These are phyloP conservation scores for Sechiopsis laciniata DNA, from an alignment of 306 rosid species.

Conservation along the genomic window DNA sequence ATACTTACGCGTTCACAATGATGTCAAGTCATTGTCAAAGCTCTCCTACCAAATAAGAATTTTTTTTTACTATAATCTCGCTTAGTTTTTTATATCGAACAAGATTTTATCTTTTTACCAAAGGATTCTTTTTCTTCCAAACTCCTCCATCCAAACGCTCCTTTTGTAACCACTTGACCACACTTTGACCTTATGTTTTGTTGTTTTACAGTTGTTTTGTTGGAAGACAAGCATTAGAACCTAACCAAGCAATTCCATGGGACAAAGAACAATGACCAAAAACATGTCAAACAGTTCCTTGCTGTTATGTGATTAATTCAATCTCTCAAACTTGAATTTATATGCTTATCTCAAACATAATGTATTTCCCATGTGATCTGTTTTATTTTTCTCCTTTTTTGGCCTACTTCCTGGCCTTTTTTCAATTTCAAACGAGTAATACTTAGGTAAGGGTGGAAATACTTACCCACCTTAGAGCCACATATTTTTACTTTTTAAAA, in stretches of 20 bases:
- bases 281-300: slow-evolving; percentile 1
- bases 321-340: neutral
- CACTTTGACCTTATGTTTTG: neutral
- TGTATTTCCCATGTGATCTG: neutral
- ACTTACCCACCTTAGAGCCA: too few relatives aligned
- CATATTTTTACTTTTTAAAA: too few relatives aligned
- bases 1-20: too few relatives aligned
- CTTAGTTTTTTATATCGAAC: too few relatives aligned
- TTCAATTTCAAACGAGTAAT: too few relatives aligned
- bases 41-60: too few relatives aligned
- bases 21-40: too few relatives aligned
- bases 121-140: too few relatives aligned
- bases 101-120: too few relatives aligned
- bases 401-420: slow-evolving; percentile 16
- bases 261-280: slow-evolving; percentile 15
- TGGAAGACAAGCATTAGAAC: slow-evolving; percentile 12
- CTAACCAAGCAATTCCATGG: slow-evolving; percentile 7
- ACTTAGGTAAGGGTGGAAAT: too few relatives aligned
- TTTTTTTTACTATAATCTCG: too few relatives aligned
- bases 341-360: slow-evolving; percentile 10
- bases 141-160: neutral
- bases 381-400: neutral
- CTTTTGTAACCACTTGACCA: neutral
- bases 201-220: slow-evolving; percentile 4
- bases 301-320: neutral